Evolutionary conservation across 148 eudicot genomes (phyloP), one percentile per base, ranked within the genome.

Genomic region (Vaccinium corymbosum): DNA sequence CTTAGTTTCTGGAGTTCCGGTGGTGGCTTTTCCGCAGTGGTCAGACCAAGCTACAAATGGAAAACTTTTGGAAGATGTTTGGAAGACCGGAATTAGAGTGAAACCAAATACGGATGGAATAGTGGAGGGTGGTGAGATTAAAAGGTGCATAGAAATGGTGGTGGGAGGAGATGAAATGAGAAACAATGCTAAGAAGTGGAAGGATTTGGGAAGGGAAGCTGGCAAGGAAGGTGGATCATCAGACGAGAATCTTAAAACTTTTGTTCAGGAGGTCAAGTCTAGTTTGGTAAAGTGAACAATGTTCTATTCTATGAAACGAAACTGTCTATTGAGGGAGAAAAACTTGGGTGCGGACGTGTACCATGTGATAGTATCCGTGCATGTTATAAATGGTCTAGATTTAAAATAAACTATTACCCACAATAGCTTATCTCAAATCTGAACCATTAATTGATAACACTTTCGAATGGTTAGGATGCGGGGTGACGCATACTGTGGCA

Each of bases 51-150:
- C 78, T 19, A 83, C 87, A 3, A 80, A 80, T 48, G 73, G 35
- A 46, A 80, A 46, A 53, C 78, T 92, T 16, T 57, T 92, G 13
- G 87, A 88, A 52, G 81, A 79, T 29, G 14, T 3, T 9, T 79
- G 20, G 57, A 79, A 55, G 64, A 52, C 14, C 0, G 49, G 81
- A 12, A n/a, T 29, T 3, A 75, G 79, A 38, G 29, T n/a, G 15
- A 76, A 12, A 8, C 25, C 14, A 7, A 76, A 48, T 48, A 0
- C 7, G 6, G 29, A 76, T 17, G 25, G 27, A 8, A 15, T 79
- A 79, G 66, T 79, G 3, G 81, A 55, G 27, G 42, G 46, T 7
- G 32, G 32, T 2, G 81, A 79, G 66, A 27, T 79, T 15, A 79
- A 19, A 4, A 79, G 49, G 22, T 79, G 66, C 62, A 79, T 79